phyloP scores from a whole-genome alignment of 2,329 filamentous ascomycete genomes.

The Colletotrichum echinochloae region DNA sequence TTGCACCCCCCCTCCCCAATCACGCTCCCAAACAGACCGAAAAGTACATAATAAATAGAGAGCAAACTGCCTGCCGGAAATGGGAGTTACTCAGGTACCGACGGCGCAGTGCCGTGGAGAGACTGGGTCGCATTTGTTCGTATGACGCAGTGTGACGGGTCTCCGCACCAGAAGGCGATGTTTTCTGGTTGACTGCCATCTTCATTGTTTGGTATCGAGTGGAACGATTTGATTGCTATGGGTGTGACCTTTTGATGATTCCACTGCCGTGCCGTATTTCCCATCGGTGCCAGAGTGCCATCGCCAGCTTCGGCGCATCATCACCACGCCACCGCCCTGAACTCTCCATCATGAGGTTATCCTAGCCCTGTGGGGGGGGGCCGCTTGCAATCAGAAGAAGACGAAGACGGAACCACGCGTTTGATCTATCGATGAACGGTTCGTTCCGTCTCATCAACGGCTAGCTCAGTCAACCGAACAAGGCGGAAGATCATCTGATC shows the following conservation, averaged over 20 bases:
- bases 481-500: constrained; percentile 20
- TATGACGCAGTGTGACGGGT: constrained; percentile 22
- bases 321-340: too few relatives aligned
- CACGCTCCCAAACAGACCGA: not conserved
- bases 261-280: not conserved
- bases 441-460: not conserved
- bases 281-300: constrained; percentile 14
- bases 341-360: not conserved
- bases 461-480: constrained; percentile 1
- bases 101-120: constrained; percentile 28
- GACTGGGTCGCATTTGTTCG: constrained; percentile 10
- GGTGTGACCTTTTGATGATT: not conserved
- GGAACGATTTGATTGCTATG: not conserved
- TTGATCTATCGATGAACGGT: not conserved
- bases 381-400: not conserved
- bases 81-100: not conserved
- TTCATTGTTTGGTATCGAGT: not conserved
- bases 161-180: not conserved
- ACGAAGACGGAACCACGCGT: not conserved
- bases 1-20: not conserved
- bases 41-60: not conserved
- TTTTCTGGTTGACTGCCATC: not conserved
- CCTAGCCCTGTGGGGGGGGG: not conserved
- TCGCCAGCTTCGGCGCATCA: not conserved
- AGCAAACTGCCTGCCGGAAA: not conserved